Evolutionary conservation across 163 green algal genomes (phyloP).

Genomic region (Coccomyxa subellipsoidea): DNA sequence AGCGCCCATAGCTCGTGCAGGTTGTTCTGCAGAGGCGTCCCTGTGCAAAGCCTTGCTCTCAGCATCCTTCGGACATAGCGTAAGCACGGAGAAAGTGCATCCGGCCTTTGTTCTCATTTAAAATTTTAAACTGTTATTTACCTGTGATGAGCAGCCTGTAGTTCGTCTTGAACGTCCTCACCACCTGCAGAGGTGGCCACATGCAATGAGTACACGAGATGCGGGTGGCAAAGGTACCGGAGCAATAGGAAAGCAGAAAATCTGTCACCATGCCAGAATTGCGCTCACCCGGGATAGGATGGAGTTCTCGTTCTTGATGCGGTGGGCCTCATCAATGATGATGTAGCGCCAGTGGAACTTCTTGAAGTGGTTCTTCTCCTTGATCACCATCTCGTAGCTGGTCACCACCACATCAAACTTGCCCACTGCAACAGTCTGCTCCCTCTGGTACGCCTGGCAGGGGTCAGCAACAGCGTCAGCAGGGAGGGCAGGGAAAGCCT

Average conservation of each 20-base stretch:
- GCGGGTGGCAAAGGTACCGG: neutral
- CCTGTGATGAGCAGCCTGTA: conserved; percentile 98
- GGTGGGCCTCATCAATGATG: conserved; percentile 99
- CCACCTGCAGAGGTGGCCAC: conserved; percentile 68
- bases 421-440: conserved; percentile 57
- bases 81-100: neutral
- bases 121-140: neutral
- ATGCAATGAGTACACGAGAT: neutral
- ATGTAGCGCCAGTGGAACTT: conserved; percentile 98
- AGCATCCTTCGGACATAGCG: neutral
- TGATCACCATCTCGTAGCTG: conserved; percentile 99
- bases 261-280: neutral
- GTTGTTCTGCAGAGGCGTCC: conserved; percentile 86
- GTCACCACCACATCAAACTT: conserved; percentile 97
- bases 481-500: too few species aligned
- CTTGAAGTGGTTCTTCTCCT: conserved; percentile 96
- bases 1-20: conserved; percentile 99
- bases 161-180: conserved; percentile 91
- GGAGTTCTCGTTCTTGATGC: conserved; percentile 99
- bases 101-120: neutral
- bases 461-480: too few species aligned
- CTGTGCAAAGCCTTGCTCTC: neutral
- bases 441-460: conserved; percentile 66
- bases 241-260: neutral
- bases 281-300: conserved; percentile 71